Evolutionary conservation across 306 rosid species (phyloP), one percentile per base, ranked within the genome.

Genomic region (Vigna mungo): DNA sequence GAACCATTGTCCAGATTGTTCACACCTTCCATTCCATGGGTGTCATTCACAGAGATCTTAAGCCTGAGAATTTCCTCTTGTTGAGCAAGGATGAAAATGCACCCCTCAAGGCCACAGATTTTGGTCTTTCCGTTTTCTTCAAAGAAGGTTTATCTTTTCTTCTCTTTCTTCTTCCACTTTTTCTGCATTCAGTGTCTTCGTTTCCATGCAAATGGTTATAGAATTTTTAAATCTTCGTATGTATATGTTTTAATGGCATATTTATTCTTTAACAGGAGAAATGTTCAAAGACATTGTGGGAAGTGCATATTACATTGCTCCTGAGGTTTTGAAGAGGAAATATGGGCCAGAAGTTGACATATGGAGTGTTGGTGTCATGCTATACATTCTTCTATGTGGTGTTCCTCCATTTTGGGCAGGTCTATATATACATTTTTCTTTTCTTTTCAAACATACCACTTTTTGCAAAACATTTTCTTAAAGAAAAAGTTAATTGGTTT

Each of bases 331-430:
- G 81, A 86, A 86, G 82, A 90, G 96, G 56, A 88, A 79, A 65
- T 93, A 93, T 81, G 97, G 97, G 7, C 96, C 90, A 13, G 96
- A 93, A 78, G 89, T 90, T 53, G 97, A 93, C 72, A 88, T 93
- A 44, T 93, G 97, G 97, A 90, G 97, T 83, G 96, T 91, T 48
- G 97, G 97, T 68, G 92, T 93, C 80, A 90, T 93, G 75, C 81
- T 90, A 14, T 93, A 93, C 82, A 93, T 93, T 68, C 83, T 93
- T 78, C 91, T 93, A 46, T 85, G 90, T 79, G 97, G 97, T 34
- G 91, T 82, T 69, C 97, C 97, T 37, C 97, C 96, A 37, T 93
- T 93, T 74, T 93, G 98, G 98, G 98, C 97, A 78, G 98, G 98
- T 94, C 80, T 47, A 12, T 41, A 12, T 41, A 51, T 80, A 5